Evolutionary conservation across 306 rosid genomes (phyloP).

Genomic region (cucumber (Cucumis sativus)): Cucumber_9930_V3 NC_026655.2:8255501-8256000

Average conservation of each 20-base stretch:
- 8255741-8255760: neutral
- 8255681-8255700: neutral
- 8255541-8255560: neutral
- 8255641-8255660: neutral
- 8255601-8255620: neutral
- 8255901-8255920: neutral
- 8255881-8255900: too few relatives aligned
- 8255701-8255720: neutral
- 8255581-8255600: neutral
- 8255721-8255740: neutral
- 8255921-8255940: neutral
- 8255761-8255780: neutral
- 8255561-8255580: neutral
- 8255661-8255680: neutral
- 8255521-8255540: too few relatives aligned
- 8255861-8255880: too few relatives aligned
- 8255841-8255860: too few relatives aligned
- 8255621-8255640: neutral
- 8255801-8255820: too few relatives aligned
- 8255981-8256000: too few relatives aligned
- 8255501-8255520: too few relatives aligned
- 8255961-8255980: neutral
- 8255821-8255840: too few relatives aligned
- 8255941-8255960: neutral
- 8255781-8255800: neutral